Conservation (phyloP, 306 rosid genomes). For the Cercis canadensis region DNA sequence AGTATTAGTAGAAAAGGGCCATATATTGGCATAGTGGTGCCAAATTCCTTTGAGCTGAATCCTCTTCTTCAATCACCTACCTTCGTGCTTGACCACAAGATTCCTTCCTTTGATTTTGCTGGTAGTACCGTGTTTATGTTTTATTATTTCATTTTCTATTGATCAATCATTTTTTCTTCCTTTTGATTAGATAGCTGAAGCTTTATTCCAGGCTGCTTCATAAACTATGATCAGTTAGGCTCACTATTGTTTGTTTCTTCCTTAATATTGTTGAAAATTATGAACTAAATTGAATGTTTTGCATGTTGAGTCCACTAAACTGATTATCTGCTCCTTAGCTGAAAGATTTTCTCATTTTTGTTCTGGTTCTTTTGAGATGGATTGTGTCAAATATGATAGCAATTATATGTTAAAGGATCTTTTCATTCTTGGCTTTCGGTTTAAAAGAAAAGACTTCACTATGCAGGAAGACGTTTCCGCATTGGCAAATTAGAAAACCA, state of each 20-base stretch:
- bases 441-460: slow-evolving; percentile 7
- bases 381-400: too few species aligned
- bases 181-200: too few species aligned
- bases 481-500: slow-evolving; percentile 59
- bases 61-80: slow-evolving; percentile 76
- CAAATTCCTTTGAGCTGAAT: slow-evolving; percentile 70
- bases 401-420: too few species aligned
- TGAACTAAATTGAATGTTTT: too few species aligned
- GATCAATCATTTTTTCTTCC: not conserved
- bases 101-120: slow-evolving; percentile 60
- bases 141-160: not conserved
- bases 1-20: slow-evolving; percentile 60
- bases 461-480: slow-evolving; percentile 71
- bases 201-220: too few species aligned
- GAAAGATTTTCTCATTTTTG: too few species aligned
- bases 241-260: too few species aligned
- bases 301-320: too few species aligned
- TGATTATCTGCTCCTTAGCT: too few species aligned
- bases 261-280: too few species aligned
- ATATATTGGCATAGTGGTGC: slow-evolving; percentile 76
- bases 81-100: slow-evolving; percentile 46
- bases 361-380: too few species aligned
- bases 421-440: not conserved
- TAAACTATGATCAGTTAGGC: too few species aligned
- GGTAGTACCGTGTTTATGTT: slow-evolving; percentile 40